Evolutionary conservation across 192 early-diverging fungal genomes (phyloP).

Genomic region (Powellomyces hirtus): DNA sequence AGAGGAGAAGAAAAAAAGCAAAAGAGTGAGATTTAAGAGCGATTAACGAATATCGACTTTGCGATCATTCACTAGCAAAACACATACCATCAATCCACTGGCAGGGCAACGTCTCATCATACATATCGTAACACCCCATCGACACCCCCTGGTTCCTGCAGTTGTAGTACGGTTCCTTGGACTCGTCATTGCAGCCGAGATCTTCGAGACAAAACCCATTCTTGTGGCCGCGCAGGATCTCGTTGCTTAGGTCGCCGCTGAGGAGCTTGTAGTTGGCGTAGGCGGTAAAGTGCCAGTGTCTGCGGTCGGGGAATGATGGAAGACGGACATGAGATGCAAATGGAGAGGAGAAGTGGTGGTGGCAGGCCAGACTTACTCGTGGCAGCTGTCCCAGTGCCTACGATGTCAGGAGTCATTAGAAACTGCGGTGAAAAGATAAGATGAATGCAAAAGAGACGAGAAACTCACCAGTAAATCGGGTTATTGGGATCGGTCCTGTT

Average conservation of each 20-base stretch:
- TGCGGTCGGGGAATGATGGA: not conserved
- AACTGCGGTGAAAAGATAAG: not conserved
- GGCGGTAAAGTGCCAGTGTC: conserved; percentile 40
- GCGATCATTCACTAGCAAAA: not conserved
- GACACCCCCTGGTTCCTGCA: conserved; percentile 33
- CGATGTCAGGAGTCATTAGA: too few species aligned
- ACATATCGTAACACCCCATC: conserved; percentile 32
- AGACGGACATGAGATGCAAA: too few species aligned
- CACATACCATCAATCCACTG: conserved; percentile 36
- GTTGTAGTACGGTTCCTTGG: conserved; percentile 17
- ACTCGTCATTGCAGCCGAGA: conserved; percentile 14
- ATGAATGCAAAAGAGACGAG: not conserved
- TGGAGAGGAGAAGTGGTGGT: not conserved
- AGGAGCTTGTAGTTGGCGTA: conserved; percentile 37
- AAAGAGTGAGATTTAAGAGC: not conserved
- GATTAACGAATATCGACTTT: not conserved
- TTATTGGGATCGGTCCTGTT: conserved; percentile 9
- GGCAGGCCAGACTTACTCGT: conserved; percentile 10
- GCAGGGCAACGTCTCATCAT: conserved; percentile 38
- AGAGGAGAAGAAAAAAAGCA: not conserved
- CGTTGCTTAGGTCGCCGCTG: not conserved
- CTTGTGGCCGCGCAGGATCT: conserved; percentile 26
- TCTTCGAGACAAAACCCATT: conserved; percentile 44
- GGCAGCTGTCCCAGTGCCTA: conserved; percentile 35
- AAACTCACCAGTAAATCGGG: conserved; percentile 19